Conservation (phyloP, 345 rosid genomes). For the Eucalyptus sp. region DNA sequence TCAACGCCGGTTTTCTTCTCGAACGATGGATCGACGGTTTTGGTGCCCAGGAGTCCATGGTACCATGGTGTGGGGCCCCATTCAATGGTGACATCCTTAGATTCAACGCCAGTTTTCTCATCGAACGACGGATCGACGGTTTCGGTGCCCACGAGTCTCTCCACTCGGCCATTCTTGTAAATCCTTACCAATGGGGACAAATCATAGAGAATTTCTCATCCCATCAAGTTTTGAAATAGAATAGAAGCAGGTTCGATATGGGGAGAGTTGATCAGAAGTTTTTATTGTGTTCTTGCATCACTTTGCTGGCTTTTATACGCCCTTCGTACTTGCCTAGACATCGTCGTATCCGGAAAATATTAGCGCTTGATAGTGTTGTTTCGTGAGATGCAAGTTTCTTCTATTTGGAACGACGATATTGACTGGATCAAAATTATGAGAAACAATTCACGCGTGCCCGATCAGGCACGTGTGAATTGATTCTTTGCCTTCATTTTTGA, state of each 20-base stretch:
- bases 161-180: not conserved
- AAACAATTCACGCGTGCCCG: not conserved
- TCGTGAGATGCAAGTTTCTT: not conserved
- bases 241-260: not conserved
- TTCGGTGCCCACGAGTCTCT: slow-evolving; percentile 12
- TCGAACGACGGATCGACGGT: not conserved
- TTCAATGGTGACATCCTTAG: slow-evolving; percentile 8
- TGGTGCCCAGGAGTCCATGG: not conserved
- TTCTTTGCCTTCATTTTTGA: not conserved
- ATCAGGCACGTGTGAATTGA: not conserved
- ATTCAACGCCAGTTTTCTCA: slow-evolving; percentile 3
- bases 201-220: slow-evolving; percentile 1
- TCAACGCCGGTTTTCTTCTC: slow-evolving; percentile 3
- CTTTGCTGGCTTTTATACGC: not conserved
- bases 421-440: not conserved
- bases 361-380: not conserved
- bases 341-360: not conserved
- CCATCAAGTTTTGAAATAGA: not conserved
- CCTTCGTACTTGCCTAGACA: not conserved
- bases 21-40: not conserved
- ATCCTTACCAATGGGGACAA: not conserved
- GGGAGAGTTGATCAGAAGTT: not conserved
- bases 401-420: not conserved
- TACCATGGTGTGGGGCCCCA: not conserved
- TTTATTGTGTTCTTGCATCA: not conserved